Percentiles rank a stretch among this genome's conserved stretches.
phyloP scores from a whole-genome alignment of 352 stramenopile species.

The Phytophthora tubulina region DNA sequence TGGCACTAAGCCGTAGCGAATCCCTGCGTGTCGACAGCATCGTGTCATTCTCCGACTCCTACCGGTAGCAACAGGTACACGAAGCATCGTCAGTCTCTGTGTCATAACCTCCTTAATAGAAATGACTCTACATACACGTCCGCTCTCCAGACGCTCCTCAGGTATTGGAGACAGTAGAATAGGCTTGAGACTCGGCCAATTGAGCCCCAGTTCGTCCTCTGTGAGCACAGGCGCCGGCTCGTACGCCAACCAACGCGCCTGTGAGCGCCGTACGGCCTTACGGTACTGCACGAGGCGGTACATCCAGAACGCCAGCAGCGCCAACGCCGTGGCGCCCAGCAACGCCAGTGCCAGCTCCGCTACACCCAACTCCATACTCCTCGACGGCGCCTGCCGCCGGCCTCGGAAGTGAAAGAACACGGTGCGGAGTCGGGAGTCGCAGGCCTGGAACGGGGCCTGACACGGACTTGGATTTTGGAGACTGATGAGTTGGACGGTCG shows the following conservation, averaged over 20 bases:
- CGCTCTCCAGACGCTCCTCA: conserved; percentile 65
- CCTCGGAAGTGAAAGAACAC: conserved; percentile 41
- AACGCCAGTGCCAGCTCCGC: conserved; percentile 54
- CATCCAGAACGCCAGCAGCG: conserved; percentile 59
- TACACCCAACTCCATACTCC: conserved; percentile 53
- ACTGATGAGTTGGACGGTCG: conserved; percentile 11
- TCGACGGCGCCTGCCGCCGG: conserved; percentile 33
- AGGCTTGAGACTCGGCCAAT: conserved; percentile 65
- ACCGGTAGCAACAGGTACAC: conserved; percentile 3
- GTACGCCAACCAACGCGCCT: conserved; percentile 74
- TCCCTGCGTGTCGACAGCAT: conserved; percentile 52
- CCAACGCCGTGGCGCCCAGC: conserved; percentile 48
- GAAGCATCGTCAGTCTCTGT: conserved; percentile 15
- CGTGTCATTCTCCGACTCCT: conserved; percentile 63
- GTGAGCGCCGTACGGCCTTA: conserved; percentile 61
- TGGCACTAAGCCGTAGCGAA: conserved; percentile 43
- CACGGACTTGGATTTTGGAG: conserved; percentile 19
- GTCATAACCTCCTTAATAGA: not conserved
- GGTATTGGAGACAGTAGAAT: conserved; percentile 77
- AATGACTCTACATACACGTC: conserved; percentile 40
- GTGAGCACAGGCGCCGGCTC: conserved; percentile 44
- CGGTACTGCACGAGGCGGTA: conserved; percentile 75
- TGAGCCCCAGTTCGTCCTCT: conserved; percentile 43
- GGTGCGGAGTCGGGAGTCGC: conserved; percentile 7
- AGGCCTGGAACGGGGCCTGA: conserved; percentile 2